These are phyloP conservation scores for Cladophialophora yegresii DNA, from an alignment of 2,329 filamentous ascomycete genomes.

Conservation along the genomic window DNA sequence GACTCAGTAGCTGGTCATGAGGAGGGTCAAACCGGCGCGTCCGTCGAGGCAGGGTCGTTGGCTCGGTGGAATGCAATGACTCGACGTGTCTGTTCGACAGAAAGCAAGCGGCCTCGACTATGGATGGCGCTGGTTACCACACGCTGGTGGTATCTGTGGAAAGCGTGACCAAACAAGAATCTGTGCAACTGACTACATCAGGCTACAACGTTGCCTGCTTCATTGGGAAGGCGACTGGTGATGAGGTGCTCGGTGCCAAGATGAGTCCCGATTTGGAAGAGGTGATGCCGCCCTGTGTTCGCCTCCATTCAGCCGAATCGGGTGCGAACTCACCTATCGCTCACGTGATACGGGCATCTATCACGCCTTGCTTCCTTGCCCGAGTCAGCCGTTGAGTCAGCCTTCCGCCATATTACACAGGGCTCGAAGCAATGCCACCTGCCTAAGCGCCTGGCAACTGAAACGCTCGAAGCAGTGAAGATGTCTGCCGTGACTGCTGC, in stretches of 20 bases:
- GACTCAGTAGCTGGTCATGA: background rate
- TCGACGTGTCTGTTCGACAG: background rate
- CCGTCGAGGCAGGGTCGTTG: background rate
- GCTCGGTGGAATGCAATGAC: slow-evolving; percentile 3
- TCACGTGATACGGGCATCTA: no score
- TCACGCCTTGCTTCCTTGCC: no score
- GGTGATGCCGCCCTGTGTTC: no score
- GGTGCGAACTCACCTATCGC: no score
- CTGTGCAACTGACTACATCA: background rate
- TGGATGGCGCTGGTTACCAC: background rate
- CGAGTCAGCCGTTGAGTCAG: no score
- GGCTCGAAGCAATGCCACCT: no score
- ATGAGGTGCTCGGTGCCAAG: background rate
- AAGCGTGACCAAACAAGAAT: background rate
- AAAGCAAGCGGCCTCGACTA: background rate
- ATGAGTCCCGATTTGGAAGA: no score
- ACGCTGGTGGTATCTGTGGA: background rate
- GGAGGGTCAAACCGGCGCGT: background rate
- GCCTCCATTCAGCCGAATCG: no score
- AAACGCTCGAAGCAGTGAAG: no score
- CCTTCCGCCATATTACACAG: no score
- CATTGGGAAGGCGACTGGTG: background rate
- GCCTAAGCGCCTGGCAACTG: no score
- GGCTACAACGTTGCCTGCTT: background rate
- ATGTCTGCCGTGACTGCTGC: no score